Evolutionary conservation across 176 grass and related monocot genomes (phyloP).

Genomic region (Aegilops tauschii): DNA sequence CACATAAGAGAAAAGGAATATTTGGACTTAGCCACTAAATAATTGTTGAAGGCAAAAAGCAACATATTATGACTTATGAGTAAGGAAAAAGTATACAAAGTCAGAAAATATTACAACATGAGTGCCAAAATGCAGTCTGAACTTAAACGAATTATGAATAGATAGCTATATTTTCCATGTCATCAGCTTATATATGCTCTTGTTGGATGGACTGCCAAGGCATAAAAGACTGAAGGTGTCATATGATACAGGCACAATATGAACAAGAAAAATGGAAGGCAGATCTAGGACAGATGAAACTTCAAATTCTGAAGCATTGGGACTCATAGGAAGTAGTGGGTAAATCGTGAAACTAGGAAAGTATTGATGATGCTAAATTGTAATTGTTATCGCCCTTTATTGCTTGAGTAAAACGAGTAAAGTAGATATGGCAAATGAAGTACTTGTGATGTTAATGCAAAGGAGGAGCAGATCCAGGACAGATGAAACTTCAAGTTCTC

Average conservation of each 20-base stretch:
- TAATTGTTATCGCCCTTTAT: background rate
- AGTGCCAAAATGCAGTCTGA: background rate
- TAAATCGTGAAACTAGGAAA: background rate
- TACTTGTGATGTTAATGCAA: background rate
- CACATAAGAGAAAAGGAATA: constrained; percentile 2
- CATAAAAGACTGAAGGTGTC: background rate
- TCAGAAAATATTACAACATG: background rate
- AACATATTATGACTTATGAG: background rate
- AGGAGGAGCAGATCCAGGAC: background rate
- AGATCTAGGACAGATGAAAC: background rate
- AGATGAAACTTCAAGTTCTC: background rate
- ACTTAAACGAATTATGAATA: background rate
- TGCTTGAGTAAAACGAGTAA: background rate
- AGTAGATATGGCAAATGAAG: background rate
- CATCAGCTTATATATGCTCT: background rate
- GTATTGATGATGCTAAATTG: background rate
- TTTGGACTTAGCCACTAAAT: background rate
- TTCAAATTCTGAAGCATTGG: background rate
- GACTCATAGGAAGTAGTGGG: background rate
- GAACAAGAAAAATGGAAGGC: background rate
- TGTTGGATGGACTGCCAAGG: background rate
- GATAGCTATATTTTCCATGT: background rate
- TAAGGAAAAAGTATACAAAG: background rate
- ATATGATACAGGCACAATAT: background rate
- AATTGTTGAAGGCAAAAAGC: background rate